Base-by-base conservation (phyloP, 1,139 yeast genomes). In the Wickerhamomyces sp. region DNA sequence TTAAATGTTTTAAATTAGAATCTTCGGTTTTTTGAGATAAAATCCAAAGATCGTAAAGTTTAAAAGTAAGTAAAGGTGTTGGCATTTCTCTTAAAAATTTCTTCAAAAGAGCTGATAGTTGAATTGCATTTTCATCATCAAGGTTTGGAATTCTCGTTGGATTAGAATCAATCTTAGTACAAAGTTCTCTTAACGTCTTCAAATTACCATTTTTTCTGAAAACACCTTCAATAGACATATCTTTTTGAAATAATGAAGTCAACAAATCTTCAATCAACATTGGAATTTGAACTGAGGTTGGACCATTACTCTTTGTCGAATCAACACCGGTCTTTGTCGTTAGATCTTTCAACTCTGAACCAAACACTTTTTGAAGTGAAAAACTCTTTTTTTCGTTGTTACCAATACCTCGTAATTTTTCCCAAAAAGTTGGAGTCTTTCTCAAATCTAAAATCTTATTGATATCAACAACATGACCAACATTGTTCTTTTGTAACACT, bases 131-230 rank as follows among this genome's bases (percentile, higher is more conserved):
- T 57, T 91, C 96, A 33, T 68, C 72, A 19, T 78, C 70, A 32
- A 91, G 72, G 50, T 82, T 80, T 0, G 95, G 93, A 12, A 80
- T 71, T 41, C 69, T 75, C 26, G 77, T 72, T 2, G 96, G 96
- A 47, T 74, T 70, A 39, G 72, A 67, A 59, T 93, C 93, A 46
- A 89, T 82, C 40, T 69, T 74, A 35, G 78, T 88, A 0, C 89
- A 75, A 40, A 89, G 65, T 47, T 81, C 87, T 46, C 83, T 76
- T 34, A 91, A 66, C 31, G 85, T 73, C 50, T 89, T 79, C 52
- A 93, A 91, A 54, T 93, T 93, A 54, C 99, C 99, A 56, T 93
- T 93, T 55, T 89, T 84, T 52, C 99, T 74, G 68, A 93, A 93
- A 9, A 93, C 84, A 39, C 98, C 98, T 60, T 91, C 98, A 16